Evolutionary conservation across 2,329 filamentous ascomycete genomes (phyloP).

Genomic region (Teratosphaeria nubilosa): DNA sequence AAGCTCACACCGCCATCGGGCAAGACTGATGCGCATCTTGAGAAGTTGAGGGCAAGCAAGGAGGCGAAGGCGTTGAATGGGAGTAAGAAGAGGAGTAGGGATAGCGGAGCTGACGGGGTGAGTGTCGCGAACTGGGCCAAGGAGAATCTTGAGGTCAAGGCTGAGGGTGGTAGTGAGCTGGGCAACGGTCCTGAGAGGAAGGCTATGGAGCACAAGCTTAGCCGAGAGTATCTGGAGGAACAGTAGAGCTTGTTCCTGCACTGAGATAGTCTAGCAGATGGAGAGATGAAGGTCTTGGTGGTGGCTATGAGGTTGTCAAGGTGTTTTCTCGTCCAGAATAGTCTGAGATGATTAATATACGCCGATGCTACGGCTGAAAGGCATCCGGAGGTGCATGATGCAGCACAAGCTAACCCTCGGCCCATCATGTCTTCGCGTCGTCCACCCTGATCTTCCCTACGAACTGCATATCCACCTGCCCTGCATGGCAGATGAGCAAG

Average conservation of each 20-base stretch:
- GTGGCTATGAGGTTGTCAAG: not conserved
- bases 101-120: not conserved
- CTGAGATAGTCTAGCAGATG: not conserved
- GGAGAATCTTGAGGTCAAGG: constrained; percentile 19
- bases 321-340: not conserved
- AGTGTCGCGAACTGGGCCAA: constrained; percentile 10
- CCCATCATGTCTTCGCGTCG: too few species aligned
- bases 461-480: too few species aligned
- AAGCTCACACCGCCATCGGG: constrained; percentile 20
- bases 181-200: not conserved
- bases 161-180: constrained; percentile 11
- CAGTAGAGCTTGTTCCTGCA: not conserved
- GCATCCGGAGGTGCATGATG: too few species aligned
- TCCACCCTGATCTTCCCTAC: too few species aligned
- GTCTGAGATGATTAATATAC: too few species aligned
- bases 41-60: not conserved
- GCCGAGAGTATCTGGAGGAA: not conserved
- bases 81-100: not conserved
- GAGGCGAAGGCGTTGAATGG: not conserved
- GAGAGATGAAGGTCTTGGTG: not conserved
- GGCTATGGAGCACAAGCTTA: not conserved
- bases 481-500: too few species aligned
- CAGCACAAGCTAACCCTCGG: too few species aligned
- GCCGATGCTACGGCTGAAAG: too few species aligned
- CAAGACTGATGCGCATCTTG: not conserved